Conservation (phyloP, 2,329 filamentous ascomycete genomes). For the Immersiporthe knoxdaviesiana region DNA sequence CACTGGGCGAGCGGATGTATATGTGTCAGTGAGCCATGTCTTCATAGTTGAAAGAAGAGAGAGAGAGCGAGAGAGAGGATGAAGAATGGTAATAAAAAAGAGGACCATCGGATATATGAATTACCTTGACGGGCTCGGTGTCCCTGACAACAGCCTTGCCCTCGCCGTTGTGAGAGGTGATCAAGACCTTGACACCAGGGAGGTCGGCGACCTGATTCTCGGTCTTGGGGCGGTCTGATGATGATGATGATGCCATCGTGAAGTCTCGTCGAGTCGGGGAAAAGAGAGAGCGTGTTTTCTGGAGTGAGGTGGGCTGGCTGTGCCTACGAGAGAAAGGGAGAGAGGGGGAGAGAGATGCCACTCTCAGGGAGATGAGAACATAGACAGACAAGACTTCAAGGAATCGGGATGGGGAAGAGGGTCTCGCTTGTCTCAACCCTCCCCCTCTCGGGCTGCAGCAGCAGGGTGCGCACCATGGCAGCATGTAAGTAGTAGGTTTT, state of each 20-base stretch:
- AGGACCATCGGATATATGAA: too few species aligned
- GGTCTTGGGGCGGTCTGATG: constrained; percentile 30
- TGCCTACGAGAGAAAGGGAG: background rate
- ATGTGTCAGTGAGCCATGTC: background rate
- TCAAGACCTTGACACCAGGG: constrained; percentile 21
- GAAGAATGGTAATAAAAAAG: background rate
- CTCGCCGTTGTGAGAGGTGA: constrained; percentile 26
- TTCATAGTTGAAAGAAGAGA: too few species aligned
- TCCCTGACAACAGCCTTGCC: constrained; percentile 27
- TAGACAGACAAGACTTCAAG: background rate
- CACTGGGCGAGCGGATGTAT: too few species aligned
- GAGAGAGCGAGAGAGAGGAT: background rate
- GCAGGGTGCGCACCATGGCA: background rate
- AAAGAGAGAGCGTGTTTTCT: constrained; percentile 32
- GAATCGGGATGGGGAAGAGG: background rate
- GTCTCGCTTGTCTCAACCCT: background rate
- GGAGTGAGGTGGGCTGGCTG: background rate
- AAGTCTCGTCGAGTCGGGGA: background rate
- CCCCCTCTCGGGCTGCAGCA: background rate
- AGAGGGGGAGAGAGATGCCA: too few species aligned
- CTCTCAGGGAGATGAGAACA: background rate
- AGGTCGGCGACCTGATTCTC: constrained; percentile 28
- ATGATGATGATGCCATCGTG: constrained; percentile 33
- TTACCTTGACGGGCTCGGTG: constrained; percentile 28
- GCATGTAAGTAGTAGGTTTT: background rate